Evolutionary conservation across 2,329 filamentous ascomycete genomes (phyloP), one percentile per base, ranked within the genome.

Genomic region (Fusarium sp.): DNA sequence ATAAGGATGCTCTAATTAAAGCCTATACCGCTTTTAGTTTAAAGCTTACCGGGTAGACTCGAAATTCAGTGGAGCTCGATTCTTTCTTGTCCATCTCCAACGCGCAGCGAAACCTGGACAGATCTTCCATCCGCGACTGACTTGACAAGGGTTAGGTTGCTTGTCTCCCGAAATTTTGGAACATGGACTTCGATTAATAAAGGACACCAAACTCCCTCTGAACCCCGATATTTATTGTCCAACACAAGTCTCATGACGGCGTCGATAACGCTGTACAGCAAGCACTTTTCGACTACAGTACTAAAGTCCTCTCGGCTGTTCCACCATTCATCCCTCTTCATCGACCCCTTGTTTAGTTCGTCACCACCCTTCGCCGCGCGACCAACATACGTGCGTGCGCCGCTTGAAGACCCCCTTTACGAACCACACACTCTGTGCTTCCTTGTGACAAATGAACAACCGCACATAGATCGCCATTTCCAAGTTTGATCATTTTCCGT

Each of bases 91-190:
- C 65, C 41, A 59, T 69, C 64, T 68, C 60, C 66, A 67, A 66
- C 51, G 51, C 63, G 58, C 58, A 60, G 60, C 72, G 49, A 56
- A 66, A 38, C 60, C 66, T 44, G 27, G 67, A 56, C 57, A 44
- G 67, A 74, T 72, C 61, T 49, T 72, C 63, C 49, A 69, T 70
- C 52, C 45, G 38, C 63, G 62, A 63, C 67, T 63, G 70, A 72
- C 62, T 54, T 70, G 67, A 67, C 72, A 75, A 74, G 67, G 74
- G 46, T 58, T 33, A 37, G 31, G 55, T 56, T 64, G 51, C 27
- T 25, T 27, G n/a, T 69, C 58, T 70, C 42, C 65, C 60, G 70
- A 73, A 76, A 70, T 60, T 75, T 72, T 46, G 67, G 61, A 45
- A 64, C 37, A 44, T 48, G 33, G 33, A 64, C 39, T 46, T 42